These are phyloP conservation scores for Ogataea paraovalis DNA, from an alignment of 805 yeast genomes.

Conservation along the genomic window DNA sequence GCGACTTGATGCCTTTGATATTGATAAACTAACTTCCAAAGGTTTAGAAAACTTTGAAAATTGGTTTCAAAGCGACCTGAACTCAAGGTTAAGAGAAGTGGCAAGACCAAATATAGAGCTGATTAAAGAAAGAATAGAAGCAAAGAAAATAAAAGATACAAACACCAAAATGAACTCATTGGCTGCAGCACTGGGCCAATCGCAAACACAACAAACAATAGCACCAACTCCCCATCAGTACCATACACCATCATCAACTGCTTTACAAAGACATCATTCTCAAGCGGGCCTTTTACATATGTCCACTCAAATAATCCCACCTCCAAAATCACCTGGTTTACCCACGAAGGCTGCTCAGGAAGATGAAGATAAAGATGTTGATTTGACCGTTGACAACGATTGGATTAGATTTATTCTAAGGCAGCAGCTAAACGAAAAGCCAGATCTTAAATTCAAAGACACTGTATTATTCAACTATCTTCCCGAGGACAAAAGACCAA, in stretches of 20 bases:
- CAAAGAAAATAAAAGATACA: slow-evolving; percentile 20
- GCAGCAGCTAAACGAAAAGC: slow-evolving; percentile 24
- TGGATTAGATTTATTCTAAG: slow-evolving; percentile 32
- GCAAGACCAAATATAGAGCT: slow-evolving; percentile 31
- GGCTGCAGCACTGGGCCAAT: slow-evolving; percentile 31
- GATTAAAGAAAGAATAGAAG: slow-evolving; percentile 20
- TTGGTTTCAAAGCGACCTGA: slow-evolving; percentile 51
- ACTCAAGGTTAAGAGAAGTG: slow-evolving; percentile 39
- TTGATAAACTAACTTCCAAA: slow-evolving; percentile 38
- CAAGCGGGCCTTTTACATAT: slow-evolving; percentile 7
- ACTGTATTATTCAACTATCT: slow-evolving; percentile 24
- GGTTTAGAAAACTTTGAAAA: slow-evolving; percentile 49
- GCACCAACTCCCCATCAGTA: slow-evolving; percentile 3
- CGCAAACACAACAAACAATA: slow-evolving; percentile 19
- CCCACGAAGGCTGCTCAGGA: background rate
- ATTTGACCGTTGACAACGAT: slow-evolving; percentile 27
- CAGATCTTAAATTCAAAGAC: slow-evolving; percentile 26
- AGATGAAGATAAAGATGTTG: slow-evolving; percentile 6
- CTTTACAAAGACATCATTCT: slow-evolving; percentile 10
- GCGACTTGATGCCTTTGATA: slow-evolving; percentile 51
- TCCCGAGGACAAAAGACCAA: slow-evolving; percentile 25
- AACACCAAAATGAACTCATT: slow-evolving; percentile 31
- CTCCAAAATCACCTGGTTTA: background rate
- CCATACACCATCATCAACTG: slow-evolving; percentile 7
- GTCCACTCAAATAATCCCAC: background rate